Conservation (phyloP, 352 stramenopile species). For the Phytophthora pisi region DNA sequence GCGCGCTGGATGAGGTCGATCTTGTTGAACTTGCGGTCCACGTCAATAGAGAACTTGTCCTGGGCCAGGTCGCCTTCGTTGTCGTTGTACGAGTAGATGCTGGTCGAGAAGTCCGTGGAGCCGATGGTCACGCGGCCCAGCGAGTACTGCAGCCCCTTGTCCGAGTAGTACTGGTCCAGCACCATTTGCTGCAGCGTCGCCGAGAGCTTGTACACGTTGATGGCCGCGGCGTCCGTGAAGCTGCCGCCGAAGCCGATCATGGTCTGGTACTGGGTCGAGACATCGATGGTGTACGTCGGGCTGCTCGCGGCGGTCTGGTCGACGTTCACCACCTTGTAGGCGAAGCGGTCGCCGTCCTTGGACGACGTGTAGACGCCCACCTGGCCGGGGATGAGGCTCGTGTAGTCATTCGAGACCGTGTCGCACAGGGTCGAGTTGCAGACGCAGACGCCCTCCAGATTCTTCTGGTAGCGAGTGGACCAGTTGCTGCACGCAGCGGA, state of each 20-base stretch:
- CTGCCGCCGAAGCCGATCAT: constrained; percentile 90
- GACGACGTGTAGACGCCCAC: constrained; percentile 48
- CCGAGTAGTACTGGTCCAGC: constrained; percentile 75
- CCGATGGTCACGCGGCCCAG: constrained; percentile 82
- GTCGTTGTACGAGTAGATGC: constrained; percentile 86
- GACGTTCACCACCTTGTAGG: constrained; percentile 34
- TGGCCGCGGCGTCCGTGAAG: constrained; percentile 86
- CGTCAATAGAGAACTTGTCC: constrained; percentile 73
- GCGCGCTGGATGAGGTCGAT: constrained; percentile 72
- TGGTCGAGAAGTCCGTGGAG: constrained; percentile 87
- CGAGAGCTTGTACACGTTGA: constrained; percentile 79
- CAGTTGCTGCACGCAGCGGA: constrained; percentile 37
- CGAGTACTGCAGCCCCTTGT: constrained; percentile 79
- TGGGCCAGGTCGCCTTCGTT: constrained; percentile 65
- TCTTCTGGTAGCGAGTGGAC: constrained; percentile 41
- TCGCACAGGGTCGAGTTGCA: constrained; percentile 54
- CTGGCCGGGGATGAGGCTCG: constrained; percentile 36
- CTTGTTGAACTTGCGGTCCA: constrained; percentile 76
- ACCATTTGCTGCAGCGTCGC: constrained; percentile 62
- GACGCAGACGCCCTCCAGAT: constrained; percentile 49
- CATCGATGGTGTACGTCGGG: constrained; percentile 47
- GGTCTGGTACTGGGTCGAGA: constrained; percentile 58
- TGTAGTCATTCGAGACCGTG: constrained; percentile 47
- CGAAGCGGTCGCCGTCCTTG: constrained; percentile 46
- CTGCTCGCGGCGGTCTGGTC: constrained; percentile 14